phyloP scores from a whole-genome alignment of 148 eudicot genomes.

The Rhododendron griersonianum region DNA sequence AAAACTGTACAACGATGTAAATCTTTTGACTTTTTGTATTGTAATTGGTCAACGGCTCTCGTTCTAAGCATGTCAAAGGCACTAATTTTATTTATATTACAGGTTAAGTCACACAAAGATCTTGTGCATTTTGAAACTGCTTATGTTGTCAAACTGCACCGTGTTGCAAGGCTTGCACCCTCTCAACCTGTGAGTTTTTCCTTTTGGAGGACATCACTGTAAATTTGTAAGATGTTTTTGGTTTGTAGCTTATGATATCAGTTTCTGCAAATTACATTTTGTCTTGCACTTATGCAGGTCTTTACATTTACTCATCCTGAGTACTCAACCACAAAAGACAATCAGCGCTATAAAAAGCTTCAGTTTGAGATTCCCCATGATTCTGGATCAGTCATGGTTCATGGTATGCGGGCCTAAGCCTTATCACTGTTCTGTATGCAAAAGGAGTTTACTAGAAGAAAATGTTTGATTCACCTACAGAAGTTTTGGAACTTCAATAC shows the following conservation, averaged over 20 bases:
- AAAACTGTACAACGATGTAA: conserved; percentile 85
- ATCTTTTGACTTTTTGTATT: neutral
- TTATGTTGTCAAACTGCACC: conserved; percentile 92
- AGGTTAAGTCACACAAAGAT: conserved; percentile 90
- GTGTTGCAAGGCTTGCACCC: conserved; percentile 84
- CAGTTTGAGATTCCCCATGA: conserved; percentile 70
- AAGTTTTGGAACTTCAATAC: neutral
- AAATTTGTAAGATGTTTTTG: neutral
- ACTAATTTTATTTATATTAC: conserved; percentile 15
- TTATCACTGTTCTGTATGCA: neutral
- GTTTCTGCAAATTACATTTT: neutral
- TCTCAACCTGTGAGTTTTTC: conserved; percentile 65
- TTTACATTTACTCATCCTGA: conserved; percentile 88
- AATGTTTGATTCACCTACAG: neutral
- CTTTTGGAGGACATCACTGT: neutral
- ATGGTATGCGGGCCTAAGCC: conserved; percentile 48
- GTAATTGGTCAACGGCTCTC: neutral
- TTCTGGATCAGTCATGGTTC: conserved; percentile 85
- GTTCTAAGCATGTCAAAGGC: neutral
- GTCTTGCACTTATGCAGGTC: conserved; percentile 39
- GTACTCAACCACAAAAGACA: conserved; percentile 44
- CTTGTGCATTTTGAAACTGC: conserved; percentile 92
- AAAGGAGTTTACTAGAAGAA: neutral
- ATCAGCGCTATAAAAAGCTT: conserved; percentile 77
- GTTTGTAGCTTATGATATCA: neutral